These are phyloP conservation scores for Neurospora africana DNA, from an alignment of 495 filamentous ascomycete species.

Conservation along the genomic window DNA sequence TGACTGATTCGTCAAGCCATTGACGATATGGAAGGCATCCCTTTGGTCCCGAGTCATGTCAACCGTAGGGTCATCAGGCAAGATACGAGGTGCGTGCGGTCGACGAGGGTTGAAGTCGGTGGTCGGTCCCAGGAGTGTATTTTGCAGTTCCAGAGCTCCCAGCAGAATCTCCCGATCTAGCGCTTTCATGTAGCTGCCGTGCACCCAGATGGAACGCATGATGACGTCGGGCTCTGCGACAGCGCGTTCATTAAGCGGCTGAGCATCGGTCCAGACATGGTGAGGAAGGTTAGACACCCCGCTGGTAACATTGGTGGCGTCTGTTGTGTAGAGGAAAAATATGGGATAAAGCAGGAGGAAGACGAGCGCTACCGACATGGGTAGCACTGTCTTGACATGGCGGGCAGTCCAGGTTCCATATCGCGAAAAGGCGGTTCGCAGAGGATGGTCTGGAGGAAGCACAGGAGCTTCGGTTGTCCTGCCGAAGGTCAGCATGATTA, in stretches of 20 bases:
- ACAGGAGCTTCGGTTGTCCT: conserved; percentile 54
- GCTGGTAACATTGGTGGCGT: conserved; percentile 46
- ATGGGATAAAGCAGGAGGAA: conserved; percentile 55
- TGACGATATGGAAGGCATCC: conserved; percentile 39
- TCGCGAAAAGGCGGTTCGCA: conserved; percentile 48
- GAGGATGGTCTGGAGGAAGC: conserved; percentile 46
- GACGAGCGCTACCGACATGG: conserved; percentile 52
- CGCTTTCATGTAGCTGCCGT: conserved; percentile 60
- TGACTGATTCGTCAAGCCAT: conserved; percentile 40
- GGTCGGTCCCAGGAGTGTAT: conserved; percentile 44
- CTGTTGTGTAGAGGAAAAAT: conserved; percentile 54
- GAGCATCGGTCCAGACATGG: conserved; percentile 67
- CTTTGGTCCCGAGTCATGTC: conserved; percentile 31
- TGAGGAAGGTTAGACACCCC: conserved; percentile 54
- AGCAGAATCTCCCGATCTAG: conserved; percentile 49
- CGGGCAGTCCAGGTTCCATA: conserved; percentile 55
- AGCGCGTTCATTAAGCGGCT: conserved; percentile 36
- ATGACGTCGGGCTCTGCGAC: conserved; percentile 38
- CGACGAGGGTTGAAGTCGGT: conserved; percentile 39
- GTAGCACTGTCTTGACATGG: conserved; percentile 54
- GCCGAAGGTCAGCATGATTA: conserved; percentile 5
- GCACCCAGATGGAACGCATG: conserved; percentile 49
- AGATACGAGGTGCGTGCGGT: conserved; percentile 1
- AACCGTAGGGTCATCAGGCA: conserved; percentile 10
- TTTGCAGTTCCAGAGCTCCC: conserved; percentile 53